Base-by-base conservation (phyloP, 2,329 filamentous ascomycete species). In the Aquanectria penicillioides region DNA sequence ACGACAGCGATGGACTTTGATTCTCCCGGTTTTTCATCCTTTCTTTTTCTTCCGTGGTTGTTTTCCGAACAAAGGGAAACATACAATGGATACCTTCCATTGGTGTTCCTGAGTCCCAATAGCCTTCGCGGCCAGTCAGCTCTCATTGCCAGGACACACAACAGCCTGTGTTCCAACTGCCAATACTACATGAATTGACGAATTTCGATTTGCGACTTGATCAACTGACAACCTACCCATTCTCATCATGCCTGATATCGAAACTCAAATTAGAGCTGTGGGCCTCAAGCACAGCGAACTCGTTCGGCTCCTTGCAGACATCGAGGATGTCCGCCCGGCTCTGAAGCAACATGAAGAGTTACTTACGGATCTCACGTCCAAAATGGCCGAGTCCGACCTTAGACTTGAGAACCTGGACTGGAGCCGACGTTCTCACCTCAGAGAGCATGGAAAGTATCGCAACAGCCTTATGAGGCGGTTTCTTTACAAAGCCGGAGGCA, bases 381-480 rank as follows among this genome's bases (percentile, higher is more conserved):
- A 83, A 49, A 73, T 82, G 26, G 41, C 51, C 0, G 62, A 65
- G 2, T 74, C 76, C 1, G 70, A 78, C 51, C 71, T 74, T 37
- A 73, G 74, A 34, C 72, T 85, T n/a, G 57, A 65, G 4, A 59
- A 67, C 2, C n/a, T n/a, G n/a, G n/a, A n/a, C n/a, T n/a, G n/a
- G n/a, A n/a, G n/a, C n/a, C n/a, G n/a, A n/a, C n/a, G n/a, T n/a
- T n/a, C 79, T 53, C 82, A 86, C 65, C 77, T 81, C 36, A 78
- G 79, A 41, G 81, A 84, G 12, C 83, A 86, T 59, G 75, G 82
- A 51, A 80, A 77, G 51, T 84, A 85, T 67, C 80, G 81, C 52
- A 80, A 85, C 72, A 82, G 79, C 38, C 78, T 81, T 43, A 73
- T 85, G 66, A 78, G 77, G 51, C 81, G 83, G 33, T 82, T 84